Evolutionary conservation across 495 filamentous ascomycete genomes (phyloP), one percentile per base, ranked within the genome.

Genomic region (Hypoxylon lienhwacheense): DNA sequence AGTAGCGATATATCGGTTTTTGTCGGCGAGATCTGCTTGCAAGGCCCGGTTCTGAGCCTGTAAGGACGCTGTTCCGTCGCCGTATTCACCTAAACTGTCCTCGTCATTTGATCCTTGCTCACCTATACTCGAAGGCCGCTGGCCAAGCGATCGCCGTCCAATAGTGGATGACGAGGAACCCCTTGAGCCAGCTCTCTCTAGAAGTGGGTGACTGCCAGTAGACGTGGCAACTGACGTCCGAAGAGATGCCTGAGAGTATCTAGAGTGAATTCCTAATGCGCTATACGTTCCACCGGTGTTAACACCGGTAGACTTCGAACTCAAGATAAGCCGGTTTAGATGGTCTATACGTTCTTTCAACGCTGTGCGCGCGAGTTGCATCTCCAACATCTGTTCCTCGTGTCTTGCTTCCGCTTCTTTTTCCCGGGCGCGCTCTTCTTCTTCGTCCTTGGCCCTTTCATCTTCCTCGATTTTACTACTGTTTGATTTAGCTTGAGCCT

Each of bases 281-380:
- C 87, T 88, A 40, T 86, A 80, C 6, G 83, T 85, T 12, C 86
- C 82, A 40, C 82, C 83, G 15, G 75, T 70, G 68, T 98, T 98
- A 35, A 98, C 93, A 12, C 93, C 93, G 0, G 88, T 88, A 10
- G 91, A 96, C 64, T 97, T 96, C 11, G 93, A 97, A 64, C 87
- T 91, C 20, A 98, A 75, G 56, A 98, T 97, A 7, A 98, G 79
- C 15, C 93, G 87, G 69, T 97, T 98, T 4, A 98, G 80, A 73
- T 98, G 93, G 71, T 97, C 91, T 56, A 98, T 98, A 20, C 93
- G 85, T 71, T 97, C 92, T 63, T 98, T 97, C 40, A 98, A 71
- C 4, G 95, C 95, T 1, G 92, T 98, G 19, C 95, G 82, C 10
- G 93, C 93, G 20, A 98, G 79, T 67, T 98, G 93, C 85, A 98